Conservation (phyloP, 768 basidiomycete genomes). For the Leccinellum albellum region DNA sequence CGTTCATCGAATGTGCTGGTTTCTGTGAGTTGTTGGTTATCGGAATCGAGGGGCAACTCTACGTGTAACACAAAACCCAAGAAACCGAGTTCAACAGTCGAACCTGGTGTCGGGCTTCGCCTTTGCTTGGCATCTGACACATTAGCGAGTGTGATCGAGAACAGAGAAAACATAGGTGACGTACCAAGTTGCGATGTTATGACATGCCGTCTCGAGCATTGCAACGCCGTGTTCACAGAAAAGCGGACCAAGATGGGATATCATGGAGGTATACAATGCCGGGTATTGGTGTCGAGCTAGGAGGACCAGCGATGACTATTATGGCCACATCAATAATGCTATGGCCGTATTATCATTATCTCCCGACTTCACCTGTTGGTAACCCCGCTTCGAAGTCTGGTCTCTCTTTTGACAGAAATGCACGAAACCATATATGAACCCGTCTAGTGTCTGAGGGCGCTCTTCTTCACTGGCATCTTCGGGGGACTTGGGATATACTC, state of each 20-base stretch:
- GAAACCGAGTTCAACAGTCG: constrained; percentile 75
- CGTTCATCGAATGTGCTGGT: constrained; percentile 47
- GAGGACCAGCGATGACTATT: constrained; percentile 57
- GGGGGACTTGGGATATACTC: constrained; percentile 39
- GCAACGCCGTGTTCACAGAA: constrained; percentile 70
- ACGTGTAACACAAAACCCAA: constrained; percentile 72
- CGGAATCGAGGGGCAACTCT: constrained; percentile 62
- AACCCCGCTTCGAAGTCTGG: constrained; percentile 66
- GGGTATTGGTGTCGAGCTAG: constrained; percentile 79
- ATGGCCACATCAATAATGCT: constrained; percentile 1
- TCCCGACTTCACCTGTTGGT: constrained; percentile 57
- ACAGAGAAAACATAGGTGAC: constrained; percentile 20
- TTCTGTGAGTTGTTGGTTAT: constrained; percentile 70
- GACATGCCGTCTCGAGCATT: constrained; percentile 83
- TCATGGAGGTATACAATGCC: constrained; percentile 71
- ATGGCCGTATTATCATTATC: background rate
- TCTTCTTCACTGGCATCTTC: constrained; percentile 20
- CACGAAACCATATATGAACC: constrained; percentile 74
- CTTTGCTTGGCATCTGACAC: constrained; percentile 55
- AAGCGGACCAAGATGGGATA: constrained; percentile 66
- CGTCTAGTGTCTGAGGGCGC: constrained; percentile 47
- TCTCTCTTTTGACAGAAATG: constrained; percentile 74
- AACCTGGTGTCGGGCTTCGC: constrained; percentile 64
- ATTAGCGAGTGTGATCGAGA: constrained; percentile 5
- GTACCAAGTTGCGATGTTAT: constrained; percentile 83